A percentile compares a stretch with the other conserved stretches of the same genome.
These are phyloP conservation scores for Phaeophleospora eucalypticola DNA, from an alignment of 2,329 filamentous ascomycete genomes.

Conservation along the genomic window DNA sequence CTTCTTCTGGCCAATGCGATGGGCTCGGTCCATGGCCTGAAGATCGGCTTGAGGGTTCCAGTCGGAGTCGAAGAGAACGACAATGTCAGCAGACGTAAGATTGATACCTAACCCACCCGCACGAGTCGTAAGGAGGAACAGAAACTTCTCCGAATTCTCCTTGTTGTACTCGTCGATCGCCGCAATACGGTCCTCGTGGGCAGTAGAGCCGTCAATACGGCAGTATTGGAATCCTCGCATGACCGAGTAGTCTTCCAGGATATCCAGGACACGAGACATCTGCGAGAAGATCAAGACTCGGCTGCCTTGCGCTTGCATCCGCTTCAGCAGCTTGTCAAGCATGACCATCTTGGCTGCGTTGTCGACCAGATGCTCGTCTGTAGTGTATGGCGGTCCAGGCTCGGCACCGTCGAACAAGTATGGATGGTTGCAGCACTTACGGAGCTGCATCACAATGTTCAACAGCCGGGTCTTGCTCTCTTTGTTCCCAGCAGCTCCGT, in stretches of 20 bases:
- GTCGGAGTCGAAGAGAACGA: slow-evolving; percentile 94
- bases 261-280: slow-evolving; percentile 96
- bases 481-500: slow-evolving; percentile 90
- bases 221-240: slow-evolving; percentile 95
- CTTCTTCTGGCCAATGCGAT: slow-evolving; percentile 97
- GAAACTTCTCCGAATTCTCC: slow-evolving; percentile 88
- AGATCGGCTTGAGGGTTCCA: slow-evolving; percentile 99
- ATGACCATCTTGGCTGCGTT: slow-evolving; percentile 98
- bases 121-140: slow-evolving; percentile 91
- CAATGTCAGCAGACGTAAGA: slow-evolving; percentile 89
- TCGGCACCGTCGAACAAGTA: slow-evolving; percentile 98
- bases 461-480: slow-evolving; percentile 95
- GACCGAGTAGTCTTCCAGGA: slow-evolving; percentile 96
- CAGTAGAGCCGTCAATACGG: slow-evolving; percentile 92
- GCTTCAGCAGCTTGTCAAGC: slow-evolving; percentile 81
- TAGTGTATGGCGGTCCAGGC: slow-evolving; percentile 94
- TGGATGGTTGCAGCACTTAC: slow-evolving; percentile 98
- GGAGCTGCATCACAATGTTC: slow-evolving; percentile 98
- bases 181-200: slow-evolving; percentile 94
- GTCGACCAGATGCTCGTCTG: slow-evolving; percentile 88
- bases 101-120: slow-evolving; percentile 97
- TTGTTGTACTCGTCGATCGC: slow-evolving; percentile 99
- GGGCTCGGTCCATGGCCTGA: slow-evolving; percentile 97
- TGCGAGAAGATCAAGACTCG: slow-evolving; percentile 98
- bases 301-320: slow-evolving; percentile 81